Evolutionary conservation across 2,329 filamentous ascomycete species (phyloP), one percentile per base, ranked within the genome.

Genomic region (Dactylonectria estremocensis): DNA sequence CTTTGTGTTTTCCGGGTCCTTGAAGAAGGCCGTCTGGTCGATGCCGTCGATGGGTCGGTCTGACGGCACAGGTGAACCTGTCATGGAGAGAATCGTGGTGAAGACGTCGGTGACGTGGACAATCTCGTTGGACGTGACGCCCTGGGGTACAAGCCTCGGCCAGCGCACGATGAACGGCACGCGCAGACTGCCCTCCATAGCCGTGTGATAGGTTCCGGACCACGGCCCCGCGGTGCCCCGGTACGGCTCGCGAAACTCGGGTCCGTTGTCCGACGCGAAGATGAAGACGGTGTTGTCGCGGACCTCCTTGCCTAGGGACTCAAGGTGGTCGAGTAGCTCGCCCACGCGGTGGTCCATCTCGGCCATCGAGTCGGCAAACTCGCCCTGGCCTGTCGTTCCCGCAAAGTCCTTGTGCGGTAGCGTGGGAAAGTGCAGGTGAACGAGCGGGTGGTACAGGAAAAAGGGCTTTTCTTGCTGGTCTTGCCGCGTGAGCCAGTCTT

Each of bases 241-340:
- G 50, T 79, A 79, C 0, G 79, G 79, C 0, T 70, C 64, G 16
- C 79, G 64, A 40, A 81, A 81, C 60, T 80, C 79, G 0, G 79
- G 79, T 0, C 79, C 79, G 10, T 81, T 80, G 67, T 81, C 79
- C 0, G 79, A 80, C 1, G 79, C 77, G 49, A 81, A 81, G 13
- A 81, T 77, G 70, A 80, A 59, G 8, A 80, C 71, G 0, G 77
- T 80, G 33, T 80, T 80, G 0, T 79, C 74, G 0, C 74, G 61
- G 2, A 78, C 24, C 2, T 28, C 24, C 1, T 28, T 57, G 0
- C 74, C 77, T 2, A 80, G 66, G 1, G 46, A 20, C 24, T 80
- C 79, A 1, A 80, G 56, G 46, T 80, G 75, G 35, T 80, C 78
- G 0, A 80, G 52, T 5, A 80, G 18, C 46, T 80, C 66, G 10